Evolutionary conservation across 768 basidiomycete species (phyloP).

Genomic region (Chalciporus sphaerocephalus): DNA sequence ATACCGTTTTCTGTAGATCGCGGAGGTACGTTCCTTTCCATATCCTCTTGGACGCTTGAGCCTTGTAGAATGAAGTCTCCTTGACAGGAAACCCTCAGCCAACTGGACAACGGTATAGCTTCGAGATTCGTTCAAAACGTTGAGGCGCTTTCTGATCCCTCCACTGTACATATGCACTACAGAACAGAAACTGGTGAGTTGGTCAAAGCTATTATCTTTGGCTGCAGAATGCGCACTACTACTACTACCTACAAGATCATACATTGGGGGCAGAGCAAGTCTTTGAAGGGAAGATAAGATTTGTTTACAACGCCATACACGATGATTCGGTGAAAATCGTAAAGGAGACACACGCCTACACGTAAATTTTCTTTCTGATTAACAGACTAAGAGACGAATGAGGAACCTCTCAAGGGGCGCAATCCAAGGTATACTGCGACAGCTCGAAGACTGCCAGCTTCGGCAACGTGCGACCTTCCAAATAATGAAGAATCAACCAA

Average conservation of each 20-base stretch:
- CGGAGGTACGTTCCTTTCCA: slow-evolving; percentile 8
- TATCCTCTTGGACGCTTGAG: neutral
- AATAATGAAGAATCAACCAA: slow-evolving; percentile 5
- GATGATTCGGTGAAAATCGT: slow-evolving; percentile 8
- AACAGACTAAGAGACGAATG: neutral
- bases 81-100: slow-evolving; percentile 9
- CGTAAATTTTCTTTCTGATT: slow-evolving; percentile 17
- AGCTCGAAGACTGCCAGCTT: slow-evolving; percentile 21
- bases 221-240: neutral
- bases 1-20: slow-evolving; percentile 6
- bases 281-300: slow-evolving; percentile 18
- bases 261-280: slow-evolving; percentile 16
- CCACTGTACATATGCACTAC: neutral
- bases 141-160: neutral
- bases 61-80: no score
- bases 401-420: slow-evolving; percentile 16
- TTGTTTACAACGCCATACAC: slow-evolving; percentile 15
- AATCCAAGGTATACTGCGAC: slow-evolving; percentile 15
- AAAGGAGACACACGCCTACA: slow-evolving; percentile 27
- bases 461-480: slow-evolving; percentile 8
- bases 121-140: neutral
- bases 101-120: slow-evolving; percentile 13
- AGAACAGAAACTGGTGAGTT: slow-evolving; percentile 15
- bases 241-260: slow-evolving; percentile 3
- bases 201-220: neutral